Evolutionary conservation across 257 asterid genomes (phyloP), one percentile per base, ranked within the genome.

Genomic region (Solanum ahanhuiri): DNA sequence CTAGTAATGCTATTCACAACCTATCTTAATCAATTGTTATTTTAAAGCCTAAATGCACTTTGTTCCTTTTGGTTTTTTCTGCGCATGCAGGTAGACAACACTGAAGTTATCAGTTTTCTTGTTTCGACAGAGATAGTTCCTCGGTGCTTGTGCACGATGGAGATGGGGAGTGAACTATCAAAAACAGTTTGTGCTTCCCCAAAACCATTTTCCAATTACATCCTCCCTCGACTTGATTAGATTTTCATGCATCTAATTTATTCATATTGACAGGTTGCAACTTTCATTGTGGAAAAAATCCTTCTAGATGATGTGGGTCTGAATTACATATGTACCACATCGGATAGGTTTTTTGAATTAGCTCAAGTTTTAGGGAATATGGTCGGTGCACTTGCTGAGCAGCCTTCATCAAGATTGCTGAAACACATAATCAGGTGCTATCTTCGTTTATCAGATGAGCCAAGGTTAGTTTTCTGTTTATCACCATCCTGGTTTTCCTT

Each of bases 391-490:
- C 88, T 88, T 11, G 72, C 87, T 87, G 86, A 73, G 34, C 83
- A 86, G 23, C 89, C 91, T 67, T 88, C 91, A 12, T 31, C 86
- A 43, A 81, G 82, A 31, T 87, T 91, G 51, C 75, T 90, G 54
- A 88, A 88, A 72, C 89, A 67, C 84, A 89, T 86, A 8, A 85
- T 91, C 77, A 84, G 86, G 71, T 91, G 93, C 87, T 91, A 91
- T 85, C 77, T 85, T 63, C 89, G 90, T 20, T 34, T 91, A 48
- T 86, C 92, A 10, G 86, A 90, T 28, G 85, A 91, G 39, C 33
- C 20, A 82, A 91, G 93, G 93, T 88, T 75, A 17, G 85, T 87
- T 85, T 34, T 77, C 66, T 84, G 6, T 37, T 6, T 30, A 41
- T 58, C 30, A n/a, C 58, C 63, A 30, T 63, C 43, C 12, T 4